Conservation (phyloP, 495 filamentous ascomycete genomes). For the Penicillium samsonianum region DNA sequence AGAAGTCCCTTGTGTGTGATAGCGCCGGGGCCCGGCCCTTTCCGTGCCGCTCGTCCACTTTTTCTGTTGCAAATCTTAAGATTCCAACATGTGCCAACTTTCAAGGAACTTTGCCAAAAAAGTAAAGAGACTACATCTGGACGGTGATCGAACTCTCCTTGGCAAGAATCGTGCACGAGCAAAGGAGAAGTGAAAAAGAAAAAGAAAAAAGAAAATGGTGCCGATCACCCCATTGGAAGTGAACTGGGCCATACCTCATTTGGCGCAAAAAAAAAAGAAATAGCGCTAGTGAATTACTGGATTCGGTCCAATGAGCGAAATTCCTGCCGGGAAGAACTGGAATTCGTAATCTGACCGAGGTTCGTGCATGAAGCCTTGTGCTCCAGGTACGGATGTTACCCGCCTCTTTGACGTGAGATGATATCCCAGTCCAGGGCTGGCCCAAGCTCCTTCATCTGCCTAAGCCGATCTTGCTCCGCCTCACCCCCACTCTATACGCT, state of each 20-base stretch:
- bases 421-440: conserved; percentile 30
- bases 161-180: conserved; percentile 21
- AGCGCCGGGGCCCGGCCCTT: conserved; percentile 47
- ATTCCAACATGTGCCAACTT: conserved; percentile 11
- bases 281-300: conserved; percentile 27
- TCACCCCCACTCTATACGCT: conserved; percentile 26
- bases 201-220: conserved; percentile 26
- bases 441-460: conserved; percentile 39
- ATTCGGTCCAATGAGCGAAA: conserved; percentile 41
- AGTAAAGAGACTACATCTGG: neutral
- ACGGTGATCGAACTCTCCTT: conserved; percentile 3
- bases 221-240: conserved; percentile 29
- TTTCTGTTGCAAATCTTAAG: conserved; percentile 5
- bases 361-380: conserved; percentile 32
- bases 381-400: conserved; percentile 32
- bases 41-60: conserved; percentile 41
- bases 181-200: neutral
- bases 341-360: conserved; percentile 36
- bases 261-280: conserved; percentile 21
- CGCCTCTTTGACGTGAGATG: conserved; percentile 10
- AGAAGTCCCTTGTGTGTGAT: conserved; percentile 17
- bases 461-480: conserved; percentile 34
- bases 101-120: neutral
- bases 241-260: conserved; percentile 27
- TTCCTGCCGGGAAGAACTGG: conserved; percentile 31